These are phyloP conservation scores for Fusarium equiseti DNA, from an alignment of 2,329 filamentous ascomycete species.

Conservation along the genomic window DNA sequence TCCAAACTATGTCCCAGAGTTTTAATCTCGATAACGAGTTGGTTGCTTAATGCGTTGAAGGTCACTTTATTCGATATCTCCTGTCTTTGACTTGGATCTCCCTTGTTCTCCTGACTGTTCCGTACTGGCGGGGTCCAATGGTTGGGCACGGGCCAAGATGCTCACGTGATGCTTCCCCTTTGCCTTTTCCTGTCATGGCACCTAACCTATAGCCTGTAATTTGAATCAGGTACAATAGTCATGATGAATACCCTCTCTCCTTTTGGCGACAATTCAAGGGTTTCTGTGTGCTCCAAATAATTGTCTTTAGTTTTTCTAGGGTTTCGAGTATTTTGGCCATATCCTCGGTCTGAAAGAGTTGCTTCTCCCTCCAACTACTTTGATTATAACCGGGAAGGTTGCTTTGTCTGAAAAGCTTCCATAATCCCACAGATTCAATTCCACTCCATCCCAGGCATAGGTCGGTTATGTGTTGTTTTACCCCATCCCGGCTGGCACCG, in stretches of 20 bases:
- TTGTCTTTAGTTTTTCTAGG: neutral
- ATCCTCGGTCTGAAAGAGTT: neutral
- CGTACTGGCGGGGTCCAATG: conserved; percentile 38
- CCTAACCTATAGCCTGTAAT: neutral
- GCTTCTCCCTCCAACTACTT: neutral
- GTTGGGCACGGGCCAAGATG: conserved; percentile 32
- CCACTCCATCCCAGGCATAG: neutral
- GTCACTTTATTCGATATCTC: conserved; percentile 28
- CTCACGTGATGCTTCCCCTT: conserved; percentile 32
- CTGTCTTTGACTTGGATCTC: conserved; percentile 30
- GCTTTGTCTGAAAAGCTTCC: neutral
- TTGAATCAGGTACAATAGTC: neutral
- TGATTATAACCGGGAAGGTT: neutral
- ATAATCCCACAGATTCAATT: neutral
- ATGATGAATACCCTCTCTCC: neutral
- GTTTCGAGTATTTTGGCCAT: neutral
- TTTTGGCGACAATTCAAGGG: neutral
- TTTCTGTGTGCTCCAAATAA: neutral
- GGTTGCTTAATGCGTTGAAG: conserved; percentile 8
- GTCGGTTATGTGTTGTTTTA: neutral
- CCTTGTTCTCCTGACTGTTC: conserved; percentile 39
- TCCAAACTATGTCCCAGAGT: neutral
- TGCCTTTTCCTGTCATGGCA: neutral
- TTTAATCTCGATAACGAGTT: neutral
- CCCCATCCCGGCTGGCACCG: neutral